A percentile compares a stretch with the other conserved stretches of the same genome.
phyloP scores from a whole-genome alignment of 1,139 yeast species.

The Taphrina confusa region DNA sequence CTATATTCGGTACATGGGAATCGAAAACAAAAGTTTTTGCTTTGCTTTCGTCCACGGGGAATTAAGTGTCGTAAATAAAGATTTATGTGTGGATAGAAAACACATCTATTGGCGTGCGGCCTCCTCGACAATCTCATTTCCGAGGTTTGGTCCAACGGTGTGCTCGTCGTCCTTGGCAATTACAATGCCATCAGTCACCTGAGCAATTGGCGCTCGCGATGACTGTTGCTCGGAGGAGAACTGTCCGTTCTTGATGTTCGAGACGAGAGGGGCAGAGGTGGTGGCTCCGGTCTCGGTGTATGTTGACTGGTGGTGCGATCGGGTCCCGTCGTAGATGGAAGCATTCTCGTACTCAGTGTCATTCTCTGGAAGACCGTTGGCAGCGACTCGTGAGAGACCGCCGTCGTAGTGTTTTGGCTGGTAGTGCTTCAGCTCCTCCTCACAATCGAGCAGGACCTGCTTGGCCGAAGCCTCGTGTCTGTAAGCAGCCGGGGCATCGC shows the following conservation, averaged over 20 bases:
- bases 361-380: conserved; percentile 31
- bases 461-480: conserved; percentile 38
- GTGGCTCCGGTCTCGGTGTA: conserved; percentile 23
- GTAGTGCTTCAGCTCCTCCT: conserved; percentile 39
- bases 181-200: conserved; percentile 18
- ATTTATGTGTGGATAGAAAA: background rate
- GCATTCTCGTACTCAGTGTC: conserved; percentile 32
- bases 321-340: conserved; percentile 30
- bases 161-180: conserved; percentile 13
- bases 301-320: conserved; percentile 26
- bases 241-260: conserved; percentile 22
- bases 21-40: no score
- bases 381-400: conserved; percentile 30
- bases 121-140: conserved; percentile 18
- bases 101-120: background rate
- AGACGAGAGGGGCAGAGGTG: conserved; percentile 32
- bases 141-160: conserved; percentile 24
- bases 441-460: conserved; percentile 38
- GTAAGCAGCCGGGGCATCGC: conserved; percentile 53
- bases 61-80: background rate
- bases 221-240: conserved; percentile 31
- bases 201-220: conserved; percentile 32
- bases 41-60: background rate
- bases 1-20: background rate
- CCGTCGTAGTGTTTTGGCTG: conserved; percentile 33